Evolutionary conservation across 1,284 basidiomycete genomes (phyloP).

Genomic region (Xanthoconium separans): DNA sequence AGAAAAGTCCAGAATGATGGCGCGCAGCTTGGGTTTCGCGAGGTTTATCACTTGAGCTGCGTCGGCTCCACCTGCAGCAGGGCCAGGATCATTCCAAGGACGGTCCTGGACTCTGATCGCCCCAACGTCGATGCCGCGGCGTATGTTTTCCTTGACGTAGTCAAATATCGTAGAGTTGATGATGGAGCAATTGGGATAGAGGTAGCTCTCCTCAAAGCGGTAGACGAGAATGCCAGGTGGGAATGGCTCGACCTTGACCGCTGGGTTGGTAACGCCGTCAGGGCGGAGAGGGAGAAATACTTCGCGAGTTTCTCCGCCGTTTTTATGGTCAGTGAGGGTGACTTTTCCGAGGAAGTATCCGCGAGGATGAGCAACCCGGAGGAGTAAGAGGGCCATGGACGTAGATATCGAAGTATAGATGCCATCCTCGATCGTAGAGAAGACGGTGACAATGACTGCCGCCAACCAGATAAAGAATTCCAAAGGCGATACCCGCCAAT

Average conservation of each 20-base stretch:
- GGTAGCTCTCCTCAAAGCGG: constrained; percentile 90
- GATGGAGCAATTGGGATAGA: constrained; percentile 90
- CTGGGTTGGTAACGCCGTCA: constrained; percentile 65
- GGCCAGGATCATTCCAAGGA: constrained; percentile 95
- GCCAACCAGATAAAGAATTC: constrained; percentile 92
- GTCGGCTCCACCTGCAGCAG: constrained; percentile 47
- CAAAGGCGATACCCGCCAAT: constrained; percentile 92
- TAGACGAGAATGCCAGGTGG: constrained; percentile 89
- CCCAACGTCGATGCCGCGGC: constrained; percentile 75
- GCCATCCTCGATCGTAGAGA: constrained; percentile 89
- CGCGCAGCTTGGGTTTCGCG: constrained; percentile 70
- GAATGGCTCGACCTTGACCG: constrained; percentile 76
- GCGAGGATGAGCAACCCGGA: constrained; percentile 90
- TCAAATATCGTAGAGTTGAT: constrained; percentile 80
- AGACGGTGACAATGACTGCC: constrained; percentile 87
- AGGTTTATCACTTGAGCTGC: constrained; percentile 52
- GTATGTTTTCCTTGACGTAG: constrained; percentile 76
- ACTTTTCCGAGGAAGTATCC: constrained; percentile 89
- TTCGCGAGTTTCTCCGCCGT: constrained; percentile 51
- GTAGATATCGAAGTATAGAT: constrained; percentile 90
- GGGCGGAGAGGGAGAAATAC: constrained; percentile 81
- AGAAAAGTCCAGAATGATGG: constrained; percentile 91
- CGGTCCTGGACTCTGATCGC: constrained; percentile 69
- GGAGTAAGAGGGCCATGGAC: constrained; percentile 81
- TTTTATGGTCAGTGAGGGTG: constrained; percentile 39